These are phyloP conservation scores for Quercus cerris DNA, from an alignment of 306 rosid genomes.

Conservation along the genomic window DNA sequence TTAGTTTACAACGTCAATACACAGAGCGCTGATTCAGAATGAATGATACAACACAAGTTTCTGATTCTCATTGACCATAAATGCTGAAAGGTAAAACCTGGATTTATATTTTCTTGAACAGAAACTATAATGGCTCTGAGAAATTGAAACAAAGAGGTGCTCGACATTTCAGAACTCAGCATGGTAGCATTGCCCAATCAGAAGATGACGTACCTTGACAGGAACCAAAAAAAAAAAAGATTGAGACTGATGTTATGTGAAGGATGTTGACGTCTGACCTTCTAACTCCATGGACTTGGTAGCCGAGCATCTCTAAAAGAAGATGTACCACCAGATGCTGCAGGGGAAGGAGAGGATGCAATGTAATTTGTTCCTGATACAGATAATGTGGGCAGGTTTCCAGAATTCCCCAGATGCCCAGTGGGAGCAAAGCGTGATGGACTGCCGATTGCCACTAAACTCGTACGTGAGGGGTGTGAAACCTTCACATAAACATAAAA, in stretches of 20 bases:
- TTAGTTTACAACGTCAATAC: background rate
- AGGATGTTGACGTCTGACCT: constrained; percentile 1
- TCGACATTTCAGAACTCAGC: background rate
- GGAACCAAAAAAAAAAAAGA: constrained; percentile 1
- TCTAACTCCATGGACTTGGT: constrained; percentile 94
- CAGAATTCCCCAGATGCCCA: constrained; percentile 60
- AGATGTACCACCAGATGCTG: constrained; percentile 87
- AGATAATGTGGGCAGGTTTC: constrained; percentile 59
- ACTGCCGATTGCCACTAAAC: constrained; percentile 48
- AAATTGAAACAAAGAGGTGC: background rate
- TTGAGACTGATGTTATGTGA: background rate
- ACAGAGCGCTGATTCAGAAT: background rate
- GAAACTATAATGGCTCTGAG: background rate
- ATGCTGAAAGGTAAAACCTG: background rate
- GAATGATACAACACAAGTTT: background rate
- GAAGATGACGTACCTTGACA: constrained; percentile 1
- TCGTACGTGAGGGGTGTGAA: constrained; percentile 67
- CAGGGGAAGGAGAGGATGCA: constrained; percentile 92
- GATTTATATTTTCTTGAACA: background rate
- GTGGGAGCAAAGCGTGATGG: constrained; percentile 72
- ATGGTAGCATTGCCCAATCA: background rate
- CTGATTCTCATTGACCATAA: background rate
- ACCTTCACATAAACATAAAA: constrained; percentile 48
- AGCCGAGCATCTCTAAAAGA: constrained; percentile 76
- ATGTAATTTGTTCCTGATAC: constrained; percentile 73